phyloP scores from a whole-genome alignment of 805 yeast genomes.

The Suhomyces xylopsoci region DNA sequence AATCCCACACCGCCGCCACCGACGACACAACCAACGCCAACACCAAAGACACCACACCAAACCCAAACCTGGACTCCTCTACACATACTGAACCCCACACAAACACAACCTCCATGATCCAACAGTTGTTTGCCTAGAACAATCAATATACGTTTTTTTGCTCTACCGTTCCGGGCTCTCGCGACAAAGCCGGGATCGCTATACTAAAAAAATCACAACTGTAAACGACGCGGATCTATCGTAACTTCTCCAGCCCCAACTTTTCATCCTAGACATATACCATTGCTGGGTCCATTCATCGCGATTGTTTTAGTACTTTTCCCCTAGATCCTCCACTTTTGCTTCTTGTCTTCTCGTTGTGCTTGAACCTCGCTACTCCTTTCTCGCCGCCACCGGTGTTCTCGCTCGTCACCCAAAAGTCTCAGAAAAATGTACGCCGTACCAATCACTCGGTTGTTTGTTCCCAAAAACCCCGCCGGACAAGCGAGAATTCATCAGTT shows the following conservation, averaged over 20 bases:
- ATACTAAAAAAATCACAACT: slow-evolving; percentile 1
- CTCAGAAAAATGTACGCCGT: background rate
- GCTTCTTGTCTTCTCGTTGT: background rate
- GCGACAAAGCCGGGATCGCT: slow-evolving; percentile 1
- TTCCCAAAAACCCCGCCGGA: background rate
- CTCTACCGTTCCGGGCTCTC: background rate
- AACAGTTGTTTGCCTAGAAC: slow-evolving; percentile 15
- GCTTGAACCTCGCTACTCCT: background rate
- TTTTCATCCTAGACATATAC: background rate
- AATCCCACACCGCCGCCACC: background rate
- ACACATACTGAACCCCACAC: background rate
- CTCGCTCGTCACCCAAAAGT: background rate
- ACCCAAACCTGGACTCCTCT: background rate
- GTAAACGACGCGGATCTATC: background rate
- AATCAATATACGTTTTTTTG: background rate
- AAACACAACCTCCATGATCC: slow-evolving; percentile 14
- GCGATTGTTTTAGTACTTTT: background rate
- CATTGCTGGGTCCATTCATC: background rate
- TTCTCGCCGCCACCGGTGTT: background rate
- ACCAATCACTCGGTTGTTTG: background rate
- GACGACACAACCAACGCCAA: background rate
- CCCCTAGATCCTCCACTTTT: background rate
- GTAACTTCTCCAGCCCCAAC: background rate
- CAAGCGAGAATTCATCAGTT: background rate
- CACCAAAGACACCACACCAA: background rate